Evolutionary conservation across 73 alveolate species (phyloP), one percentile per base, ranked within the genome.

Genomic region (Breviolum minutum): DNA sequence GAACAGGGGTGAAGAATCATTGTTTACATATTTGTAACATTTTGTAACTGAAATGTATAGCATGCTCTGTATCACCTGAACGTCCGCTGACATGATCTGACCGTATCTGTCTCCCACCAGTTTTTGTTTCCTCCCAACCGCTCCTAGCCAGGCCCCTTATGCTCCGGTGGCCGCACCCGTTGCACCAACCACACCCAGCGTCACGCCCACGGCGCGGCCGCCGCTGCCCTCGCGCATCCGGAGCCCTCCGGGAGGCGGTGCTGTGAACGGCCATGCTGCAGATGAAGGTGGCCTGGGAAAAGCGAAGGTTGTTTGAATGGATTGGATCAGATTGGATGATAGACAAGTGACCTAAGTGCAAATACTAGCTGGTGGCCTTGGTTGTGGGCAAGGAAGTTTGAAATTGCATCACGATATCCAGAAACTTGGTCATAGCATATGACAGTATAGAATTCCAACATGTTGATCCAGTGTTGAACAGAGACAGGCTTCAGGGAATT

Each of bases 221-320:
- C 94, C 94, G 63, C 94, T 61, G 94, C 94, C 94, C 76, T 17
- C 12, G 48, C 77, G 94, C 20, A 12, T 63, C 22, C 94, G 79
- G 64, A 86, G 94, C 79, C 94, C 94, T 19, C 92, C 73, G 26
- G 76, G 73, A 22, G 77, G 24, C 17, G 77, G 77, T 24, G 91
- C 70, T 22, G 22, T 16, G 27, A 27, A 7, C 6, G 69, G 29
- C 64, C 19, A 8, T 27, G 70, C 17, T 6, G 32, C 11, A 27
- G 64, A 40, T 13, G 89, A 48, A 32, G 89, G 89, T 40, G 54
- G 54, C 54, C 89, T 12, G 40, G 89, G 89, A 10, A 40, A 63
- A 63, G n/a, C 63, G 10, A 79, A 17, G 77, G 8, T 68, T 68
- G 3, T 68, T 2, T 40, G 54, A 3, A 40, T 40, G 54, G 54